Conservation (phyloP, 331 rosid genomes). For the Cydonia oblonga region DNA sequence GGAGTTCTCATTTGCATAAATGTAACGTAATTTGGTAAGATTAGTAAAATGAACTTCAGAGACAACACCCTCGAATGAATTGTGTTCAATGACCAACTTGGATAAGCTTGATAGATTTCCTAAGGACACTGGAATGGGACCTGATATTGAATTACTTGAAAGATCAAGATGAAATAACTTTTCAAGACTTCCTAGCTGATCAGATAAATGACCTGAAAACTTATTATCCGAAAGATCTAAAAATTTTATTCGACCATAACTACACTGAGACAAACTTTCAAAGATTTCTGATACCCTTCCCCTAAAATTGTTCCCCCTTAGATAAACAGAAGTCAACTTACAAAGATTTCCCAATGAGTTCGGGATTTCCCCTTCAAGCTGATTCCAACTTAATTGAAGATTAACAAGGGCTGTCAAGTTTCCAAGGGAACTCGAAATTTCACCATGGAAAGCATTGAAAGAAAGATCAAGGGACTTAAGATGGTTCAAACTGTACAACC, state of each 20-base stretch:
- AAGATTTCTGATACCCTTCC: background rate
- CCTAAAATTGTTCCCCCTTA: fast-evolving
- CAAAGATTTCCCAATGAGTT: background rate
- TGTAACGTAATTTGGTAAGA: too few relatives aligned
- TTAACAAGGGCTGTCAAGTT: too few relatives aligned
- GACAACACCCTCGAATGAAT: background rate
- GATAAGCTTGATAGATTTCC: background rate
- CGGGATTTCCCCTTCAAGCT: too few relatives aligned
- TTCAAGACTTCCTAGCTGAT: background rate
- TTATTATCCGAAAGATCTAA: fast-evolving
- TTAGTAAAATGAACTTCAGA: background rate
- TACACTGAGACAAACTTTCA: background rate
- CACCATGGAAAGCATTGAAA: fast-evolving
- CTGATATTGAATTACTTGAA: background rate
- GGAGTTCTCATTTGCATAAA: background rate
- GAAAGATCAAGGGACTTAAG: background rate
- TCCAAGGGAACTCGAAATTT: too few relatives aligned
- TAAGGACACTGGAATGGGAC: background rate
- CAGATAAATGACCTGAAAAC: background rate
- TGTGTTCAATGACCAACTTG: fast-evolving
- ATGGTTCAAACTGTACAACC: background rate
- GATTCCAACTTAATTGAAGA: fast-evolving
- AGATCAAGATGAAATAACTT: background rate
- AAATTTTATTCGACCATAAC: fast-evolving
- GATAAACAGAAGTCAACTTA: background rate